A percentile compares a stretch with the other conserved stretches of the same genome.
Conservation (phyloP, 495 filamentous ascomycete genomes). For the Talaromyces thailandensis region DNA sequence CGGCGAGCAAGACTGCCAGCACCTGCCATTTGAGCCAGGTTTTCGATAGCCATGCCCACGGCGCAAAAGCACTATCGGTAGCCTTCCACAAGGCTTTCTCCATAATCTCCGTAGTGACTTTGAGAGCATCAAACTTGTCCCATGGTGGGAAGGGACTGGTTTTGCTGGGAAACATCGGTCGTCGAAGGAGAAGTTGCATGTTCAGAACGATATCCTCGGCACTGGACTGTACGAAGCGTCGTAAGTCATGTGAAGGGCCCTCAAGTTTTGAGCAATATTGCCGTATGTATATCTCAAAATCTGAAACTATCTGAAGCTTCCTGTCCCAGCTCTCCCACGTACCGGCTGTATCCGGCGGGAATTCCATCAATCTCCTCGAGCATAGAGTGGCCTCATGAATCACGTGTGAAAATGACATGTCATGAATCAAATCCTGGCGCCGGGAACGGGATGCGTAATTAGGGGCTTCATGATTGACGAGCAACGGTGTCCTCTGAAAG, state of each 20-base stretch:
- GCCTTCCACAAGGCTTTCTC: constrained; percentile 13
- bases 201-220: constrained; percentile 12
- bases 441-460: not conserved
- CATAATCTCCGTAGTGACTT: constrained; percentile 23
- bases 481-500: not conserved
- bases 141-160: constrained; percentile 18
- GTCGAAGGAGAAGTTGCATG: constrained; percentile 24
- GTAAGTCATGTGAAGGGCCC: not conserved
- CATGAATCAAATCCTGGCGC: not conserved
- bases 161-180: constrained; percentile 18
- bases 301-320: constrained; percentile 6
- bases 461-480: not conserved
- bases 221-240: not conserved
- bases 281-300: constrained; percentile 11
- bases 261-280: not conserved
- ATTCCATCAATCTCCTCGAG: constrained; percentile 17
- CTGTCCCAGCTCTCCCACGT: not conserved
- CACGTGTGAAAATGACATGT: constrained; percentile 23
- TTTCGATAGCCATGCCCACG: constrained; percentile 31
- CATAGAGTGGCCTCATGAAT: constrained; percentile 16
- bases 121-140: constrained; percentile 18
- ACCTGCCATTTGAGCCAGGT: constrained; percentile 40
- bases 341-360: constrained; percentile 2
- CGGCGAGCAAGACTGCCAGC: constrained; percentile 48
- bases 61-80: constrained; percentile 14